Evolutionary conservation across 2,329 filamentous ascomycete genomes (phyloP), one percentile per base, ranked within the genome.

Genomic region (Aspergillus sp.): DNA sequence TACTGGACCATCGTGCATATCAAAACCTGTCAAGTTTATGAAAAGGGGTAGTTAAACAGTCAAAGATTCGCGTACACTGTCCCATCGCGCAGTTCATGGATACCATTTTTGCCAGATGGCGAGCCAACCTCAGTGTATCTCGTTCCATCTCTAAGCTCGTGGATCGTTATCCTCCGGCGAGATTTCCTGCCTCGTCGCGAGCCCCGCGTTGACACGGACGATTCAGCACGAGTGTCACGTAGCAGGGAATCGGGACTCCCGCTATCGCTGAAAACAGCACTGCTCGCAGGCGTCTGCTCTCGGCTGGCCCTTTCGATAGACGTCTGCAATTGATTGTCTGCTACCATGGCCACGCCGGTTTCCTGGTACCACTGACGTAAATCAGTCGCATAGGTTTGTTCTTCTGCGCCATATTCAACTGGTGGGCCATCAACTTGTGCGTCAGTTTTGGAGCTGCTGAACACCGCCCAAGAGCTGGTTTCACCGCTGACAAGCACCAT

Each of bases 391-490:
- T 68, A 71, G 6, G 54, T 61, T 40, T 51, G 55, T 58, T 79
- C 77, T 45, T 72, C 67, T 1, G 57, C 52, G 34, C 64, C 66
- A 49, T 69, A 72, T 56, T 77, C 73, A 20, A 76, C 66, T 4
- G 72, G 73, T 4, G 71, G 70, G 0, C 70, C 73, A 42, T 65
- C 63, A 4, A 72, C 58, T 44, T 66, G 61, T 10, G 65, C 61
- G 19, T 69, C 60, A 10, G 63, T 60, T n/a, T 51, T 38, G 10
- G 58, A 58, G 36, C 58, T 58, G 34, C 63, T 56, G 57, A 78
- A 78, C 4, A 79, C 73, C 9, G 71, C 76, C 77, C 77, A 80
- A 10, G 76, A 69, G 52, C 76, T 78, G 14, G 66, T 66, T 11
- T 73, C 66, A 2, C 63, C 65, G 57, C 73, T 78, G 45, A 74